Evolutionary conservation across 192 early-diverging fungal genomes (phyloP), one percentile per base, ranked within the genome.

Genomic region (Gigaspora rosea): DNA sequence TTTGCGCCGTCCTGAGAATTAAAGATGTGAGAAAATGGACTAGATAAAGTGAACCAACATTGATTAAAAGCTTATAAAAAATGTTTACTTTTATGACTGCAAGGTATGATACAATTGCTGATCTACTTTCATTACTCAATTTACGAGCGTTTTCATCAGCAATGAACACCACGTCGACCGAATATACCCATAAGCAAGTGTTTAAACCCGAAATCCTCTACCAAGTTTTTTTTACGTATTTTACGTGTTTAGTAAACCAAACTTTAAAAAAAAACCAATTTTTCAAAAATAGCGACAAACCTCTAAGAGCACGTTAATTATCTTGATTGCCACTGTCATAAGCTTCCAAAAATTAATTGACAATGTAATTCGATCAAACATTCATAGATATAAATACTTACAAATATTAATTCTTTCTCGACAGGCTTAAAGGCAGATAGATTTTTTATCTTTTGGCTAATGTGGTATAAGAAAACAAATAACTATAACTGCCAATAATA

Each of bases 81-180:
- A 46, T 27, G 33, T 27, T 71, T 70, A 85, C 88, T 80, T 90
- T 90, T 62, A 93, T 78, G 33, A 99, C 86, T 67, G 92, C 91
- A 48, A 99, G 65, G 80, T 95, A 99, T 12, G 88, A 81, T 1
- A 95, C 92, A 56, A 99, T 92, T 0, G 95, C 92, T 48, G 89
- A 88, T 63, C 97, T 84, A 22, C 87, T 88, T 10, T 93, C 89
- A 64, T 93, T 90, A 65, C 87, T 89, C 75, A 99, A 79, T 73
- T 87, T 81, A 8, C 94, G 88, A 6, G 97, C 97, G 13, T 90
- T 83, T 69, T 95, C 92, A 80, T 99, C 97, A 99, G 86, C 96
- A 97, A 89, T 99, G 97, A 51, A 98, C 94, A 78, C 97, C 97
- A 82, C 97, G 94, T 69, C 97, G 92, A 71, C 97, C 75, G 91